Conservation (phyloP, 305 asterid genomes). For the Plantago coronopus region DNA sequence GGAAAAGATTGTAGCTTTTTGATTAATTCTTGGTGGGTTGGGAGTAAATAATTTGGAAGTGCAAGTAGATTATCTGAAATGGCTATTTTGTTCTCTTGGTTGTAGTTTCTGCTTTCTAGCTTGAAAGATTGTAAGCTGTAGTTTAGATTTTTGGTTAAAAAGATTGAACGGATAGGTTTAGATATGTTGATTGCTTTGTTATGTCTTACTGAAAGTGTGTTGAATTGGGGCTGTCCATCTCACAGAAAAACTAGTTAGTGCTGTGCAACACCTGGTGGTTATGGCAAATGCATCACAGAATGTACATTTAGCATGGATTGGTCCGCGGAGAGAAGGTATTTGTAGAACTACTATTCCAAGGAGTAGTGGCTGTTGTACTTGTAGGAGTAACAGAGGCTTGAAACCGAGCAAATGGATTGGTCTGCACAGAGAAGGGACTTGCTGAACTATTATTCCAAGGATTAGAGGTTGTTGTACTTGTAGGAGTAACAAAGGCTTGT, state of each 20-base stretch:
- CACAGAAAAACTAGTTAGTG: conserved; percentile 23
- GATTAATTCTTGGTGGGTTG: not conserved
- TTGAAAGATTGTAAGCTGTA: not conserved
- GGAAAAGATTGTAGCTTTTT: not conserved
- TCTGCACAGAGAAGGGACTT: too few species aligned
- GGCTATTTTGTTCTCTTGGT: not conserved
- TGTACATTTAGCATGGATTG: conserved; percentile 26
- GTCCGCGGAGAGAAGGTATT: too few species aligned
- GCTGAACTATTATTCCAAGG: too few species aligned
- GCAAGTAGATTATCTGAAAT: not conserved
- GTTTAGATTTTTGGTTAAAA: too few species aligned
- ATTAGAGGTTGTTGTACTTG: too few species aligned
- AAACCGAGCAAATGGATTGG: too few species aligned
- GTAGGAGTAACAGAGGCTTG: too few species aligned
- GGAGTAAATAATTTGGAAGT: not conserved
- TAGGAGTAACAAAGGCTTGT: too few species aligned
- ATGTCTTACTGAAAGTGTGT: not conserved
- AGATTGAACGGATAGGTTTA: too few species aligned
- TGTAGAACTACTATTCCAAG: too few species aligned
- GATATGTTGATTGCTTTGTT: conserved; percentile 12
- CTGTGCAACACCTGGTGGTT: conserved; percentile 22
- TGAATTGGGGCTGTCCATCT: conserved; percentile 64
- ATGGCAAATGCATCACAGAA: conserved; percentile 26
- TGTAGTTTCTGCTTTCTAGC: not conserved
- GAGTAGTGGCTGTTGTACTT: too few species aligned